Evolutionary conservation across 257 asterid species (phyloP).

Genomic region (Oldenlandia corymbosa): DNA sequence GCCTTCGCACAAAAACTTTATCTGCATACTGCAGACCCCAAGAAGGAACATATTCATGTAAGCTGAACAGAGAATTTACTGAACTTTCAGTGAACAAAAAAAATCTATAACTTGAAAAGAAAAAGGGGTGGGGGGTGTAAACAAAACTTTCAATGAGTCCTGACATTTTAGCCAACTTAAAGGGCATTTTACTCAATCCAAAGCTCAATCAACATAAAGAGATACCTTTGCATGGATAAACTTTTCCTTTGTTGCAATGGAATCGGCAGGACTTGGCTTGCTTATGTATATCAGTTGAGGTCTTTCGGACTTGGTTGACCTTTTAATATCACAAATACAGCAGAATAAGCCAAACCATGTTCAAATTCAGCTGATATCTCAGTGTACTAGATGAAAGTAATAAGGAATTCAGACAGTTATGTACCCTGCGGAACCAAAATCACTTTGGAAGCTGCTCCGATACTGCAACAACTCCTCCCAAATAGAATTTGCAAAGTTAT

Average conservation of each 20-base stretch:
- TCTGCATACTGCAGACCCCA: constrained; percentile 73
- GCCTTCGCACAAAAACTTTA: constrained; percentile 65
- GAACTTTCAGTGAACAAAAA: not conserved
- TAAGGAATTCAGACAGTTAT: constrained; percentile 17
- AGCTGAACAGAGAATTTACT: not conserved
- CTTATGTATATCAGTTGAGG: constrained; percentile 51
- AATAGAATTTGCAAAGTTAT: constrained; percentile 76
- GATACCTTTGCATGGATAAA: constrained; percentile 90
- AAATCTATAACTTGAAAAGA: not conserved
- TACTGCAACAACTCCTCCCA: constrained; percentile 93
- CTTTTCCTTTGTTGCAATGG: constrained; percentile 84
- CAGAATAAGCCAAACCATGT: constrained; percentile 18
- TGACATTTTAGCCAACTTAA: not conserved
- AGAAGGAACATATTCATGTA: constrained; percentile 9
- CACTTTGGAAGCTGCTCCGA: constrained; percentile 62
- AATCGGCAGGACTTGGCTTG: constrained; percentile 77
- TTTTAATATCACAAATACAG: constrained; percentile 36
- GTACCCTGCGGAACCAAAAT: constrained; percentile 65
- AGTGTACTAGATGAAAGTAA: constrained; percentile 7
- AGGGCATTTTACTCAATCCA: not conserved
- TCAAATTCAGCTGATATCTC: constrained; percentile 7
- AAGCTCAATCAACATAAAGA: constrained; percentile 7
- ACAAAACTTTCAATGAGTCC: too few relatives aligned
- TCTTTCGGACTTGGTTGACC: constrained; percentile 62
- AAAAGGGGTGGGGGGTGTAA: too few relatives aligned